Evolutionary conservation across 805 yeast species (phyloP).

Genomic region (Groenewaldozyma tartarivorans): DNA sequence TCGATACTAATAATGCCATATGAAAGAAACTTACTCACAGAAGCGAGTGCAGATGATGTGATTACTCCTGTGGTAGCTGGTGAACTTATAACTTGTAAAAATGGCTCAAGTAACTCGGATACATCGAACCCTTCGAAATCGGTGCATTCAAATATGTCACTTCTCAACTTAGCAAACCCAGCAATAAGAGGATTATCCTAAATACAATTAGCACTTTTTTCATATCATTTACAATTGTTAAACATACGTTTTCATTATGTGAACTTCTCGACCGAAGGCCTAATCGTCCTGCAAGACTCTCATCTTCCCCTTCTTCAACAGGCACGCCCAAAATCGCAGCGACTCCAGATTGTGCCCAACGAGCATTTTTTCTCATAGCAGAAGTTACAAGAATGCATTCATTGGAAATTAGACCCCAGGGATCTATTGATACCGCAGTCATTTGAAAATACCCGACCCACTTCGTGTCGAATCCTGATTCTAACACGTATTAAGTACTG

Average conservation of each 20-base stretch:
- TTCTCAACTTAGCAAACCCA: slow-evolving; percentile 69
- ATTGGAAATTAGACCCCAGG: slow-evolving; percentile 72
- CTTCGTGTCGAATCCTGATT: too few species aligned
- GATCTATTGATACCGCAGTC: slow-evolving; percentile 43
- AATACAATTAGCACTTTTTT: neutral
- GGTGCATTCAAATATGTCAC: slow-evolving; percentile 51
- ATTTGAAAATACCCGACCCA: too few species aligned
- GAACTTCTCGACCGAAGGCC: slow-evolving; percentile 19
- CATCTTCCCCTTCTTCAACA: slow-evolving; percentile 35
- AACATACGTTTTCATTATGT: slow-evolving; percentile 1
- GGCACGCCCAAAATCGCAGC: slow-evolving; percentile 75
- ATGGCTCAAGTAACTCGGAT: slow-evolving; percentile 74
- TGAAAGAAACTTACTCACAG: slow-evolving; percentile 63
- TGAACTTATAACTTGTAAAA: slow-evolving; percentile 70
- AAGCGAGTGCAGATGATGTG: slow-evolving; percentile 69
- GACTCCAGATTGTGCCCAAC: slow-evolving; percentile 68
- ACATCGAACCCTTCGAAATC: slow-evolving; percentile 53
- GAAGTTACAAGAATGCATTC: slow-evolving; percentile 83
- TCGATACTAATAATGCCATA: slow-evolving; percentile 52
- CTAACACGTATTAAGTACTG: too few species aligned
- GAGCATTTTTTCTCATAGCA: slow-evolving; percentile 80
- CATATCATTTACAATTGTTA: neutral
- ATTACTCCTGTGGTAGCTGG: slow-evolving; percentile 79
- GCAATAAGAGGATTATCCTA: slow-evolving; percentile 57
- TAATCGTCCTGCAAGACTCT: slow-evolving; percentile 28